phyloP scores from a whole-genome alignment of 257 asterid genomes.

The Petunia axillaris region DNA sequence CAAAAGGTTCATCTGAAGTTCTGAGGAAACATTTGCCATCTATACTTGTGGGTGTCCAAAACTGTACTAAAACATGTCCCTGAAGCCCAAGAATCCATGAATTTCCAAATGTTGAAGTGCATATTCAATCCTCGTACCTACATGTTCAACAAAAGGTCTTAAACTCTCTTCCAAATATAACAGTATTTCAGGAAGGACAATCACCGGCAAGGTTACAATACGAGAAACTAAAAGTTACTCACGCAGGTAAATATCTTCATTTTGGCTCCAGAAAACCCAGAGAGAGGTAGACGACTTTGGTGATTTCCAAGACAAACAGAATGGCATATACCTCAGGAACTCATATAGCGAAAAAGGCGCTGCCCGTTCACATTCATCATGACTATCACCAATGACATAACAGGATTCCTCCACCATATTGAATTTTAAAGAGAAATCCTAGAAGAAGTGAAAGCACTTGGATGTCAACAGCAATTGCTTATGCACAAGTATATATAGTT shows the following conservation, averaged over 20 bases:
- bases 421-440: background rate
- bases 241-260: background rate
- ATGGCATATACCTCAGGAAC: background rate
- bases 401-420: background rate
- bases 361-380: background rate
- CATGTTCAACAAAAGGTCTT: background rate
- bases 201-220: background rate
- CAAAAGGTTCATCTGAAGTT: constrained; percentile 21
- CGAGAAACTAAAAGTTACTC: background rate
- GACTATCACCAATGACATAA: background rate
- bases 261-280: background rate
- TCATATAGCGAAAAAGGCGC: background rate
- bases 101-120: background rate
- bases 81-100: background rate
- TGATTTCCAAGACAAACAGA: background rate
- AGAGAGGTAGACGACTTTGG: background rate
- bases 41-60: background rate
- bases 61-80: background rate
- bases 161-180: background rate
- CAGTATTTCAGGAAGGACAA: background rate
- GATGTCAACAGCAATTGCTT: background rate
- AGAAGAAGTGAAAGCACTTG: background rate
- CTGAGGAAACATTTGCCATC: background rate
- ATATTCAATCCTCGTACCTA: background rate
- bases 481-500: background rate